Conservation (phyloP, 2,329 filamentous ascomycete genomes). For the Rutstroemia sp. region DNA sequence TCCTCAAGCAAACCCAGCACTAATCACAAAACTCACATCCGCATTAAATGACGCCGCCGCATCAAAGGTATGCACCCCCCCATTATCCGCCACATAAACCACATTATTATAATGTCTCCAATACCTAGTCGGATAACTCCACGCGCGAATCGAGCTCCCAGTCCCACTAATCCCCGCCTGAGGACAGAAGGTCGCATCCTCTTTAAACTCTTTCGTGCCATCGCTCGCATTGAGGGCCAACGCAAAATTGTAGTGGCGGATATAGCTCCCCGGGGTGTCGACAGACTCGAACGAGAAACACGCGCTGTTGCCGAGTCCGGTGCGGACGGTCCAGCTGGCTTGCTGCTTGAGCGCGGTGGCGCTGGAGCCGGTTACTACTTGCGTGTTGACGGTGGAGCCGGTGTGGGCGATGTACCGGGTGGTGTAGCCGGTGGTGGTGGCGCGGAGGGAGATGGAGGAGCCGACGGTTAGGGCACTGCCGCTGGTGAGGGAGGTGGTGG, state of each 20-base stretch:
- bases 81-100: constrained; percentile 44
- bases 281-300: constrained; percentile 56
- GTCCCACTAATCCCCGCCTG: constrained; percentile 42
- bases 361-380: constrained; percentile 46
- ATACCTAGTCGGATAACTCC: constrained; percentile 53
- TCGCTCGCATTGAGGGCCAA: constrained; percentile 45
- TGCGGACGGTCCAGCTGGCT: constrained; percentile 45
- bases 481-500: constrained; percentile 35
- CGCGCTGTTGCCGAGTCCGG: constrained; percentile 47
- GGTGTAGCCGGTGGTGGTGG: constrained; percentile 46
- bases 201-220: constrained; percentile 46
- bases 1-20: constrained; percentile 36
- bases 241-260: constrained; percentile 48
- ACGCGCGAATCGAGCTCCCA: constrained; percentile 46
- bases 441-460: constrained; percentile 44
- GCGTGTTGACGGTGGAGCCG: constrained; percentile 43
- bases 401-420: constrained; percentile 49
- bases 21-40: constrained; percentile 46
- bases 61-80: constrained; percentile 49
- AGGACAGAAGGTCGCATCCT: constrained; percentile 58
- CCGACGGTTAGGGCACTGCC: constrained; percentile 42
- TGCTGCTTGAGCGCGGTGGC: constrained; percentile 41
- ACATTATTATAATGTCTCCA: constrained; percentile 46
- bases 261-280: constrained; percentile 50
- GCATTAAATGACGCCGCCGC: constrained; percentile 40